Evolutionary conservation across 2,329 filamentous ascomycete genomes (phyloP).

Genomic region (Cercospora sp.): DNA sequence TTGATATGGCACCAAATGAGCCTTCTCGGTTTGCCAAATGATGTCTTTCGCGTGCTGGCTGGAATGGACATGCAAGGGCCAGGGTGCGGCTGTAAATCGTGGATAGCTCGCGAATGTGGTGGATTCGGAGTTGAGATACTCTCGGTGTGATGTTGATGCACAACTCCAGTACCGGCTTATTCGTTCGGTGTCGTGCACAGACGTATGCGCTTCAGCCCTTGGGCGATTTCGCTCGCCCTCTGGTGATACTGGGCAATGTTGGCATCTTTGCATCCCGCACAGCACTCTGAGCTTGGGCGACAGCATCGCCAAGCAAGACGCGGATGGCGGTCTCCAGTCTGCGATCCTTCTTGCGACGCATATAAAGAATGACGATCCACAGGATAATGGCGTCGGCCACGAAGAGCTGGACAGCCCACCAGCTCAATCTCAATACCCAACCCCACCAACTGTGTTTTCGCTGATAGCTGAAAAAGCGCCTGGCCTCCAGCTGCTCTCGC

Average conservation of each 20-base stretch:
- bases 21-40: background rate
- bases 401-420: conserved; percentile 70
- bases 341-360: conserved; percentile 69
- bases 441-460: conserved; percentile 64
- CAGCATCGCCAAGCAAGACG: conserved; percentile 57
- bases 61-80: background rate
- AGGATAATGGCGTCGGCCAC: conserved; percentile 69
- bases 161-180: background rate
- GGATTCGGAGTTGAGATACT: background rate
- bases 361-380: conserved; percentile 66
- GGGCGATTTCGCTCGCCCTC: conserved; percentile 11
- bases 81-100: background rate
- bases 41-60: background rate
- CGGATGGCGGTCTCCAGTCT: conserved; percentile 73
- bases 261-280: conserved; percentile 39
- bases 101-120: background rate
- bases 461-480: conserved; percentile 68
- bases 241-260: conserved; percentile 30
- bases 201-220: conserved; percentile 7
- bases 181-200: background rate
- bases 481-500: conserved; percentile 81
- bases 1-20: background rate
- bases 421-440: conserved; percentile 71
- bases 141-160: background rate
- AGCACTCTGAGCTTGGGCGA: conserved; percentile 39